Conservation (phyloP, 116 monocot species). For the Posidonia oceanica region DNA sequence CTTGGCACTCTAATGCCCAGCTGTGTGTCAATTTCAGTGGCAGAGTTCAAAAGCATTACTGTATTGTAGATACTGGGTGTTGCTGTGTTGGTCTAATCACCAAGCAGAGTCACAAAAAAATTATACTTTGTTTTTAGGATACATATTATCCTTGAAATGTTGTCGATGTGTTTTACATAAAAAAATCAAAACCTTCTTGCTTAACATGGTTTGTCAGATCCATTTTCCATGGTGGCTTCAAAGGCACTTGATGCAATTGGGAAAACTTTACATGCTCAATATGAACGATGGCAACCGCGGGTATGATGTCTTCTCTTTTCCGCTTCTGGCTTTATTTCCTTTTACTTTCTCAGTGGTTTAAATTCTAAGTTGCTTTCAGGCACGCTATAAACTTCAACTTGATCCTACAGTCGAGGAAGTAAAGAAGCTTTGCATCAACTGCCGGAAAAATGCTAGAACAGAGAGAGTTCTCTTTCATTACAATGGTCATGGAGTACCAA, state of each 20-base stretch:
- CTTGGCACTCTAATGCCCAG: too few relatives aligned
- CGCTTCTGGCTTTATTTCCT: background rate
- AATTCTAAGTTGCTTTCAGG: constrained; percentile 28
- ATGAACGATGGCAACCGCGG: constrained; percentile 91
- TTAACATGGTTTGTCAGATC: constrained; percentile 40
- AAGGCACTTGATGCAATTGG: constrained; percentile 92
- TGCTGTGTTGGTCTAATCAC: too few relatives aligned
- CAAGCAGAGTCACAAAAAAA: too few relatives aligned
- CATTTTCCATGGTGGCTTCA: constrained; percentile 78
- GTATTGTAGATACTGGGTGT: too few relatives aligned
- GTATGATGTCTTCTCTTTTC: constrained; percentile 16
- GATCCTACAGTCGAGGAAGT: constrained; percentile 97
- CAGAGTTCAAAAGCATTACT: too few relatives aligned
- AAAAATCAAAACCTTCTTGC: too few relatives aligned
- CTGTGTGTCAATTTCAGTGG: too few relatives aligned
- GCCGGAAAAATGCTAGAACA: constrained; percentile 87
- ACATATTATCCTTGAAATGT: too few relatives aligned
- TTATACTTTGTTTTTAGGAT: too few relatives aligned
- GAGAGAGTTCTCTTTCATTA: constrained; percentile 97
- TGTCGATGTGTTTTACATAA: too few relatives aligned
- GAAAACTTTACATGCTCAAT: constrained; percentile 75
- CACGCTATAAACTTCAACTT: constrained; percentile 82
- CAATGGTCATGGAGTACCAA: constrained; percentile 98
- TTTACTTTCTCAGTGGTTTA: background rate
- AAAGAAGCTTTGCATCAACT: constrained; percentile 79